Evolutionary conservation across 2,329 filamentous ascomycete genomes (phyloP), one percentile per base, ranked within the genome.

Genomic region (Fusarium torulosum): DNA sequence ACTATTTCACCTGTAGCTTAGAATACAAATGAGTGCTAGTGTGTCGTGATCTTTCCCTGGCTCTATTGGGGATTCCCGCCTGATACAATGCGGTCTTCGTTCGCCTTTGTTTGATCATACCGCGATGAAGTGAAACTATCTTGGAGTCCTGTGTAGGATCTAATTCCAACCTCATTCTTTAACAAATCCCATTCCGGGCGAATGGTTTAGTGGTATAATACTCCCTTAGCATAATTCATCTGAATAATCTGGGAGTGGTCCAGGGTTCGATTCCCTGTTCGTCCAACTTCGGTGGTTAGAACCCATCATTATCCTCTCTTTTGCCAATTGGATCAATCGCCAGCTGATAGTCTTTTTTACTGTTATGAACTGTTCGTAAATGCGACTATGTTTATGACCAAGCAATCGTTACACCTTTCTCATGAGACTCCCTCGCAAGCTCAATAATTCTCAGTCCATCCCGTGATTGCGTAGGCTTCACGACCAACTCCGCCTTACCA

Each of bases 341-440:
- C 4, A 29, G 4, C 2, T 11, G 9, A 29, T 4, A 29, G 11
- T 29, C 25, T 3, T 10, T 25, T 7, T 25, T 25, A 9, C 9
- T 25, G 7, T 25, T 10, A 25, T 9, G 25, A 3, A 9, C 25
- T 10, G 7, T 25, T 25, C 9, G 25, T 3, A 25, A 25, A 25
- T 11, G 4, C 6, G 4, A 9, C 4, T 14, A 11, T 25, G 3
- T 27, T 20, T 15, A 60, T 6, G 51, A 46, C 75, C 76, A 79
- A 1, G 55, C 31, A 7, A 81, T 49, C 2, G 78, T 78, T 0
- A 45, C 47, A 1, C 77, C 76, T 31, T 72, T 77, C 33, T 76
- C 64, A 27, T 77, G 73, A 15, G 77, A 79, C 70, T 82, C 77
- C 41, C 79, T 75, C 1, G 81, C 81, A 17, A 83, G 63, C 72